Evolutionary conservation across 371 early-diverging fungal species (phyloP).

Genomic region (Saksenaea vasiformis): DNA sequence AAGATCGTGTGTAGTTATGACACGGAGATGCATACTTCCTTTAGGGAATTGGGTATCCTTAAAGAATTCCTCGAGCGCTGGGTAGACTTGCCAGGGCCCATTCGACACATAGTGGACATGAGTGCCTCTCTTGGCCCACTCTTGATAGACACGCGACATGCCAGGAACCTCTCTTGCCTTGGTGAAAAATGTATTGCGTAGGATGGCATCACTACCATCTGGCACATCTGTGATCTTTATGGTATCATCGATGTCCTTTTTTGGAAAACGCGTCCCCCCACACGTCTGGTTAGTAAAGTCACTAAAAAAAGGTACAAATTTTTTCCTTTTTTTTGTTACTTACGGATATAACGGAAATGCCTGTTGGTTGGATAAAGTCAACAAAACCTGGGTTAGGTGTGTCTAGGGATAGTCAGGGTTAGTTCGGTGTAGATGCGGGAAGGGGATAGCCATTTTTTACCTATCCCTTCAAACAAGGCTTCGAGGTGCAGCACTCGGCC

Average conservation of each 20-base stretch:
- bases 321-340: no score
- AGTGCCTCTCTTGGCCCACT: constrained; percentile 36
- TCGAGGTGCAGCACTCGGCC: constrained; percentile 11
- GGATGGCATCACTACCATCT: constrained; percentile 45
- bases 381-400: constrained; percentile 39
- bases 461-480: constrained; percentile 20
- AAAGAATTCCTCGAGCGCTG: constrained; percentile 42
- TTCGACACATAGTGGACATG: constrained; percentile 54
- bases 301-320: not conserved
- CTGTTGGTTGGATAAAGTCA: constrained; percentile 51
- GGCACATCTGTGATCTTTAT: constrained; percentile 61
- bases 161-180: constrained; percentile 41
- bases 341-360: constrained; percentile 59
- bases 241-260: constrained; percentile 62
- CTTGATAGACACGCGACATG: constrained; percentile 40
- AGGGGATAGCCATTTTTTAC: constrained; percentile 6
- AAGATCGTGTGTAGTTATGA: constrained; percentile 34
- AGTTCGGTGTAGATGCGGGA: not conserved
- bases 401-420: not conserved
- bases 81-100: constrained; percentile 53
- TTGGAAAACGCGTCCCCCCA: no score
- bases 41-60: constrained; percentile 35
- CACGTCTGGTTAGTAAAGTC: not conserved
- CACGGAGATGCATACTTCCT: constrained; percentile 47
- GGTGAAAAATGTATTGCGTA: constrained; percentile 48